Conservation (phyloP, 2,329 filamentous ascomycete genomes). For the Penicillium aurantiogriseum region DNA sequence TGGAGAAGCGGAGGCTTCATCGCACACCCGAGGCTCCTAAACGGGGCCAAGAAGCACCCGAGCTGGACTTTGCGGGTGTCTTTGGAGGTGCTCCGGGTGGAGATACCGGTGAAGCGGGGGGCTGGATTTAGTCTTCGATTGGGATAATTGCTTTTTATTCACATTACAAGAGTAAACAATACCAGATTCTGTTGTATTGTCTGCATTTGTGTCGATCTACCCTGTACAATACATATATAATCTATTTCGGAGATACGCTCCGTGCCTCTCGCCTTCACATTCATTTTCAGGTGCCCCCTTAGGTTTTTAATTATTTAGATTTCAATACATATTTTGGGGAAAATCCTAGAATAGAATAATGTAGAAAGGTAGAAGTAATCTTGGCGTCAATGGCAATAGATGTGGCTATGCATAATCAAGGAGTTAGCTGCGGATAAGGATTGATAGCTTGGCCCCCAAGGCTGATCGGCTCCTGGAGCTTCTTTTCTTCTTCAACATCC, state of each 20-base stretch:
- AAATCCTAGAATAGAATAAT: neutral
- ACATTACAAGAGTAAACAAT: neutral
- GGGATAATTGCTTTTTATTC: conserved; percentile 31
- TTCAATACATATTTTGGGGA: neutral
- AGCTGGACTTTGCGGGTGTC: conserved; percentile 67
- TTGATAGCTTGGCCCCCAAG: neutral
- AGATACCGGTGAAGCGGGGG: conserved; percentile 61
- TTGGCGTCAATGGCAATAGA: neutral
- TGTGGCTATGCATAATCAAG: neutral
- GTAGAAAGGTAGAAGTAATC: neutral
- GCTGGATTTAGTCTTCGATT: conserved; percentile 61
- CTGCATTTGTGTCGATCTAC: neutral
- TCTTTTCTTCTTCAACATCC: conserved; percentile 13
- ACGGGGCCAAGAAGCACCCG: conserved; percentile 67
- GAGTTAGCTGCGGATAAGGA: neutral
- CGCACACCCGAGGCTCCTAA: conserved; percentile 81
- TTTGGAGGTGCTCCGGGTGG: conserved; percentile 66
- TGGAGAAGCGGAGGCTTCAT: conserved; percentile 72
- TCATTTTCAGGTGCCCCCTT: neutral
- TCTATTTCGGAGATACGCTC: neutral
- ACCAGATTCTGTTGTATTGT: neutral
- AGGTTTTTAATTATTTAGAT: neutral
- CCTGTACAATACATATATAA: neutral
- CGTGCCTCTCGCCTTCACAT: neutral
- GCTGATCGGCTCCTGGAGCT: conserved; percentile 11